Evolutionary conservation across 352 stramenopile genomes (phyloP).

Genomic region (Blastocystis sp.): DNA sequence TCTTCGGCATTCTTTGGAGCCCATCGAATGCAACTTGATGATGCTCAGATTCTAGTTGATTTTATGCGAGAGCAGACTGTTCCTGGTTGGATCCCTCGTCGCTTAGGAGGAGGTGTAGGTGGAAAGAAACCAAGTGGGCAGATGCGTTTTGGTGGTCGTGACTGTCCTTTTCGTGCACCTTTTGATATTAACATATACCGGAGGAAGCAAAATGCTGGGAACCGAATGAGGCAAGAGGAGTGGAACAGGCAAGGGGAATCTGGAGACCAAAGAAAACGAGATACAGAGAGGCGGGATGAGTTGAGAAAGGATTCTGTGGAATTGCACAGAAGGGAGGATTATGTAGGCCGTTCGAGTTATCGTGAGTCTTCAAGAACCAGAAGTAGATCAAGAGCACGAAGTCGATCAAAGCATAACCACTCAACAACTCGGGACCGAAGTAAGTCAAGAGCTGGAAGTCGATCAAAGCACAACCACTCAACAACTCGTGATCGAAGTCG

Average conservation of each 20-base stretch:
- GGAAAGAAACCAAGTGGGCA: constrained; percentile 60
- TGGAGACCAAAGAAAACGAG: background rate
- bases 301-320: background rate
- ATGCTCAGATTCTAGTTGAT: constrained; percentile 50
- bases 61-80: constrained; percentile 53
- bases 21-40: constrained; percentile 6
- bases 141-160: constrained; percentile 58
- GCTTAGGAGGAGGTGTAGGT: constrained; percentile 51
- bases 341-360: no score
- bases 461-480: no score
- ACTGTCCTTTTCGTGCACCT: constrained; percentile 54
- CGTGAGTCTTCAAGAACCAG: no score
- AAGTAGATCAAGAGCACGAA: no score
- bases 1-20: constrained; percentile 32
- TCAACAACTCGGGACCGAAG: no score
- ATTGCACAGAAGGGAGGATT: background rate
- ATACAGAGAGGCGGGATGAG: background rate
- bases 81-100: constrained; percentile 52
- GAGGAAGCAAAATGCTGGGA: background rate
- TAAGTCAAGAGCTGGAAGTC: no score
- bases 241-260: background rate
- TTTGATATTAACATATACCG: constrained; percentile 1
- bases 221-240: background rate
- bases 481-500: no score
- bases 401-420: no score